A percentile compares a stretch with the other conserved stretches of the same genome.
These are phyloP conservation scores for Ceratocystis diversiconidia DNA, from an alignment of 2,329 filamentous ascomycete genomes.

Conservation along the genomic window DNA sequence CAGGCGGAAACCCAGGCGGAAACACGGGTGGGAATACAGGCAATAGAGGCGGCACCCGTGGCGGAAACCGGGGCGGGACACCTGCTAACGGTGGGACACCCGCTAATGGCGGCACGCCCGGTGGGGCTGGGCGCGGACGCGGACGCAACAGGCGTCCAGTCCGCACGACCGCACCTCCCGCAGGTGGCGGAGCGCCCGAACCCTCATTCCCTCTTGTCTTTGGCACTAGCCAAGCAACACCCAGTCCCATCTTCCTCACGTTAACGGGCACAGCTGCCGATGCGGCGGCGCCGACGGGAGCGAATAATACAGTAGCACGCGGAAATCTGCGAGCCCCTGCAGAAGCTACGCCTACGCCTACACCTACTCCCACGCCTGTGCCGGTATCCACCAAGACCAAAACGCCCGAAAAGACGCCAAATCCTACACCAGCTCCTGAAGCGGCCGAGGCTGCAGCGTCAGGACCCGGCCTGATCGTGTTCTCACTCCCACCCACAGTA, in stretches of 20 bases:
- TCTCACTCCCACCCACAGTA: background rate
- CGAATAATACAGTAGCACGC: background rate
- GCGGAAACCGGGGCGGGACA: background rate
- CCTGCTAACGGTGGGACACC: background rate
- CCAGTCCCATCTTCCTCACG: conserved; percentile 14
- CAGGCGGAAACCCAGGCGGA: background rate
- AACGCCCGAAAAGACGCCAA: background rate
- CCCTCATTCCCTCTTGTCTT: background rate
- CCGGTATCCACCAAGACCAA: background rate
- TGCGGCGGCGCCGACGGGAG: background rate
- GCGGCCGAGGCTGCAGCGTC: background rate
- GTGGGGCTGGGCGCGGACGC: background rate
- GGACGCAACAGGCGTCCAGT: conserved; percentile 1
- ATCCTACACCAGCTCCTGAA: background rate
- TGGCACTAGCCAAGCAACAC: conserved; percentile 9
- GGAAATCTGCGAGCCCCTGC: background rate
- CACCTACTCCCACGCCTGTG: background rate
- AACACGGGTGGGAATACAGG: background rate
- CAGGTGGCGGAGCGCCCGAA: background rate
- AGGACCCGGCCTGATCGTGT: background rate
- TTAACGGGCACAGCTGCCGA: background rate
- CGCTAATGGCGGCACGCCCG: background rate
- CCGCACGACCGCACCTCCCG: conserved; percentile 10
- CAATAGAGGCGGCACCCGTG: background rate
- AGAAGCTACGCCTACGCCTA: background rate